Conservation (phyloP, 768 basidiomycete genomes). For the Pisolithus microcarpus region DNA sequence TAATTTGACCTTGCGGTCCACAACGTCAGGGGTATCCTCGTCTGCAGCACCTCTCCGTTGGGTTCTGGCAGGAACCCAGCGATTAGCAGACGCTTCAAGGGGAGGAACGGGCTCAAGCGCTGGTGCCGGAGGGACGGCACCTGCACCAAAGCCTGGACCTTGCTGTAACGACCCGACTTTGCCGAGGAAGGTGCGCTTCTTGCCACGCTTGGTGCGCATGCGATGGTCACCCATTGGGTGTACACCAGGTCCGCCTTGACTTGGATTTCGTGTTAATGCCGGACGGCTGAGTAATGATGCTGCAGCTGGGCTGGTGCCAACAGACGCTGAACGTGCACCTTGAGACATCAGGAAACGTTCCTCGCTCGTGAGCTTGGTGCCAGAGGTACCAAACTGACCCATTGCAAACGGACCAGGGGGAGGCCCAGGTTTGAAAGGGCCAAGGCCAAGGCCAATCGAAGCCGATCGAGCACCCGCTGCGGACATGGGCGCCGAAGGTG, state of each 20-base stretch:
- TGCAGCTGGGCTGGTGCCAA: constrained; percentile 41
- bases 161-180: constrained; percentile 34
- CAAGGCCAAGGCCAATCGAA: constrained; percentile 43
- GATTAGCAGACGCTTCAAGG: constrained; percentile 70
- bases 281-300: constrained; percentile 49
- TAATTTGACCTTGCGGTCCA: constrained; percentile 87
- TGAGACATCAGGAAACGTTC: constrained; percentile 52
- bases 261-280: constrained; percentile 62
- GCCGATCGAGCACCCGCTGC: constrained; percentile 38
- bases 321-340: constrained; percentile 46
- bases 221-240: too few relatives aligned
- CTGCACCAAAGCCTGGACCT: constrained; percentile 24
- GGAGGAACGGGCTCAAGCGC: constrained; percentile 67
- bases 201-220: too few relatives aligned
- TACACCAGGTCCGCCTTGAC: too few relatives aligned
- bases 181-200: constrained; percentile 54
- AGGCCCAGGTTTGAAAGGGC: constrained; percentile 28
- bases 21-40: constrained; percentile 69
- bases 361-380: constrained; percentile 57
- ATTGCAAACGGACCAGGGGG: too few relatives aligned
- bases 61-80: constrained; percentile 56
- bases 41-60: constrained; percentile 49
- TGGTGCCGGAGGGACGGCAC: constrained; percentile 21
- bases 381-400: constrained; percentile 52
- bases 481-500: constrained; percentile 37